Conservation (phyloP, 2,329 filamentous ascomycete genomes). For the Chaetomium strumarium region DNA sequence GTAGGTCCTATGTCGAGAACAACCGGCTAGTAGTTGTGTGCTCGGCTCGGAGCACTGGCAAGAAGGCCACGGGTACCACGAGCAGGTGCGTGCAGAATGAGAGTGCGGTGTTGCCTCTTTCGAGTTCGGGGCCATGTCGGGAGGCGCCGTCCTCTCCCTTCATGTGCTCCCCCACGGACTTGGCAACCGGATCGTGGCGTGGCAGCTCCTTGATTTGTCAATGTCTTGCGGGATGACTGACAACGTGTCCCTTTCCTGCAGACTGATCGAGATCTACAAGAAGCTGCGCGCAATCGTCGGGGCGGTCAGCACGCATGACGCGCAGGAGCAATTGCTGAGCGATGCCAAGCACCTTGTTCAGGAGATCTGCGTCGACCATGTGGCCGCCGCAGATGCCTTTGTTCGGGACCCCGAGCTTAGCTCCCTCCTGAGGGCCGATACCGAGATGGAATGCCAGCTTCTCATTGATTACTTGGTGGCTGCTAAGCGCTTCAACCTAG, state of each 20-base stretch:
- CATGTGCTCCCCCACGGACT: constrained; percentile 11
- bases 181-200: background rate
- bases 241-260: constrained; percentile 26
- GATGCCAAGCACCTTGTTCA: constrained; percentile 70
- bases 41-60: constrained; percentile 88
- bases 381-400: constrained; percentile 61
- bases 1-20: constrained; percentile 54
- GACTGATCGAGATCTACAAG: constrained; percentile 54
- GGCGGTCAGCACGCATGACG: constrained; percentile 46
- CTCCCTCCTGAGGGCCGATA: constrained; percentile 55
- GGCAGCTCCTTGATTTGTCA: constrained; percentile 17
- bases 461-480: constrained; percentile 67
- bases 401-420: constrained; percentile 53
- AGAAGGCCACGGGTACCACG: constrained; percentile 91
- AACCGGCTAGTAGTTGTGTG: constrained; percentile 88
- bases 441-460: constrained; percentile 73
- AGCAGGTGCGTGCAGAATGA: constrained; percentile 63
- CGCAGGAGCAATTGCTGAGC: constrained; percentile 49
- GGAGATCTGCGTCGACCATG: constrained; percentile 77
- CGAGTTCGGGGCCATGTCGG: background rate
- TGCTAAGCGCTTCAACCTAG: constrained; percentile 60
- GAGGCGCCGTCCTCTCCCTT: background rate
- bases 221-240: constrained; percentile 17
- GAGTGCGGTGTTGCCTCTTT: background rate
- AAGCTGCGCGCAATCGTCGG: constrained; percentile 50